These are phyloP conservation scores for Pseudocercospora crystallina DNA, from an alignment of 2,329 filamentous ascomycete genomes.

Conservation along the genomic window DNA sequence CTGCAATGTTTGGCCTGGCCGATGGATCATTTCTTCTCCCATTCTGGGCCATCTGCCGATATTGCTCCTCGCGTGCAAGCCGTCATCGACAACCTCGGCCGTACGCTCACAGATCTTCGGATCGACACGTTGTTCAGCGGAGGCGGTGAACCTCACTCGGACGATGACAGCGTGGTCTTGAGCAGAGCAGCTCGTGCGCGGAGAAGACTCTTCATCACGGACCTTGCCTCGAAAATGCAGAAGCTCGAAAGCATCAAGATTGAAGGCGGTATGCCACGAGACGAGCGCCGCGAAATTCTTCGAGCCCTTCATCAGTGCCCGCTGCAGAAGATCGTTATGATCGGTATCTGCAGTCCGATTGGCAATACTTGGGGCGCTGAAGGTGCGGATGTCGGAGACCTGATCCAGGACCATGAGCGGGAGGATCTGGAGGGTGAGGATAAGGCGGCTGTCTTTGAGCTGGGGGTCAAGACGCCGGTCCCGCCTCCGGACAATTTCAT, in stretches of 20 bases:
- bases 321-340: slow-evolving; percentile 47
- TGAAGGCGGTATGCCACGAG: slow-evolving; percentile 48
- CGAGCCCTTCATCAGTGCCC: slow-evolving; percentile 44
- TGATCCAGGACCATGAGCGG: slow-evolving; percentile 22
- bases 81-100: slow-evolving; percentile 42
- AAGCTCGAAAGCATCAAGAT: slow-evolving; percentile 47
- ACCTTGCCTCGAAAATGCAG: slow-evolving; percentile 44
- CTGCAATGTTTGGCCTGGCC: slow-evolving; percentile 49
- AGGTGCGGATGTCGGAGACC: slow-evolving; percentile 33
- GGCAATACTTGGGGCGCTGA: slow-evolving; percentile 48
- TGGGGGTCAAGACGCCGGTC: slow-evolving; percentile 23
- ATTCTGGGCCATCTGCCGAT: slow-evolving; percentile 27
- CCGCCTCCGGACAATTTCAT: slow-evolving; percentile 24
- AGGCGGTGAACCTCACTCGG: slow-evolving; percentile 25
- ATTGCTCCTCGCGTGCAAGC: slow-evolving; percentile 26
- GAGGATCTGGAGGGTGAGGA: slow-evolving; percentile 35
- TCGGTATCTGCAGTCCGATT: slow-evolving; percentile 43
- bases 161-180: not conserved
- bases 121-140: slow-evolving; percentile 38
- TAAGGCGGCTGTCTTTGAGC: slow-evolving; percentile 26
- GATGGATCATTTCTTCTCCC: slow-evolving; percentile 46
- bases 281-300: slow-evolving; percentile 48
- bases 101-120: slow-evolving; percentile 43
- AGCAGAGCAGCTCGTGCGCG: slow-evolving; percentile 13
- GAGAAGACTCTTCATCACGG: slow-evolving; percentile 40